Base-by-base conservation (phyloP, 2,329 filamentous ascomycete genomes). In the Fusarium tanahbumbuense region DNA sequence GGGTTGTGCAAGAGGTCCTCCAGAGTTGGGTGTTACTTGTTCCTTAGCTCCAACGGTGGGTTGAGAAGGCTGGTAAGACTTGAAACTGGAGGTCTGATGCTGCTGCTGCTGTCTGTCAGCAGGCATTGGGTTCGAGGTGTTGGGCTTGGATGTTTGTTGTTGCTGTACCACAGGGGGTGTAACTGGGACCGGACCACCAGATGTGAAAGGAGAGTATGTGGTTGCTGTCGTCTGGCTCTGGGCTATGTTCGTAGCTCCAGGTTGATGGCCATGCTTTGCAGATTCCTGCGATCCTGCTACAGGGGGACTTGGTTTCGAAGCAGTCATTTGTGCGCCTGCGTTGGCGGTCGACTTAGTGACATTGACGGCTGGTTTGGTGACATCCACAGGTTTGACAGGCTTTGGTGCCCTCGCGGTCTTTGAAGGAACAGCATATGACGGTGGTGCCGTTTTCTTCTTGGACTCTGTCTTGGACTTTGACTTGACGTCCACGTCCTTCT, bases 171-270 rank as follows among this genome's bases (percentile, higher is more conserved):
- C 13, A 32, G 27, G 27, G 11, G 27, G 10, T 2, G n/a, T 3
- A 15, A 22, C 20, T 11, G 27, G 5, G 15, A 5, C 23, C 4
- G 9, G 9, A 12, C 13, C 13, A 12, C 27, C 15, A 11, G 27
- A 8, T 5, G 6, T 8, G 13, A 48, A 23, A 8, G 46, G n/a
- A 22, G n/a, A 32, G 11, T 32, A 18, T 8, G 27, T 3, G 8
- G 15, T 12, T 5, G n/a, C n/a, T 1, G 13, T 5, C 6, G n/a
- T 9, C 13, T 32, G n/a, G 15, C 1, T 18, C 2, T 32, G 46
- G 6, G 27, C 2, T 8, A 9, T 48, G 7, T 15, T n/a, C 20
- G 27, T 15, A 8, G 13, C 9, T 32, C 4, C 27, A 32, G 27
- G 3, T 7, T 32, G n/a, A 7, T 9, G 6, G 30, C 15, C 8